These are phyloP conservation scores for Macadamia integrifolia DNA, from an alignment of 164 flowering plant genomes.

Conservation along the genomic window DNA sequence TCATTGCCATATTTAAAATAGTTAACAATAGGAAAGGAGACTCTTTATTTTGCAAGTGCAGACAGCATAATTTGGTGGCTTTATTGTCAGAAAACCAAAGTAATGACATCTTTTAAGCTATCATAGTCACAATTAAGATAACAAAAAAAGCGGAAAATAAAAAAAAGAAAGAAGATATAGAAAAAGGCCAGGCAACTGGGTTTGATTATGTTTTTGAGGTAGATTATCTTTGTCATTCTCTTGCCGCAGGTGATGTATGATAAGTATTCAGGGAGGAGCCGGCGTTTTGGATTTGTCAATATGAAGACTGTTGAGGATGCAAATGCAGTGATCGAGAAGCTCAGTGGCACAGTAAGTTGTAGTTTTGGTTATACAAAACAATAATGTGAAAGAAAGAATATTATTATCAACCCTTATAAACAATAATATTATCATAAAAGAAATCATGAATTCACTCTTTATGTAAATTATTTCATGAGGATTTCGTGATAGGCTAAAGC, in stretches of 20 bases:
- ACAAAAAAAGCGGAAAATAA: too few species aligned
- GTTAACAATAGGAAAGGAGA: too few species aligned
- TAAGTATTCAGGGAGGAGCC: constrained; percentile 81
- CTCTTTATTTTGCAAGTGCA: too few species aligned
- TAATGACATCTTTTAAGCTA: too few species aligned
- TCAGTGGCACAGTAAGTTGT: constrained; percentile 69
- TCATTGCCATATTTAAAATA: neutral
- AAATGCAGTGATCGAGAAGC: constrained; percentile 71
- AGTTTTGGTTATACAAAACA: neutral
- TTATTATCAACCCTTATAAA: neutral
- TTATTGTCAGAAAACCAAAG: too few species aligned
- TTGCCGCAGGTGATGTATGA: constrained; percentile 80
- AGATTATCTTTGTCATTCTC: constrained; percentile 1
- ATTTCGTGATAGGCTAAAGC: neutral
- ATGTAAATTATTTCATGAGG: neutral
- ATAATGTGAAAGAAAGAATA: neutral
- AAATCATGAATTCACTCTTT: too few species aligned
- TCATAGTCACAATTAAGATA: too few species aligned
- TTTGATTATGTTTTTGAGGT: neutral
- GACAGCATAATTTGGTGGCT: too few species aligned
- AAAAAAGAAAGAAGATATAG: too few species aligned
- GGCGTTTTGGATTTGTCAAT: constrained; percentile 87
- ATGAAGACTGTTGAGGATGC: constrained; percentile 93
- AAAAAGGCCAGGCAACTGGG: neutral
- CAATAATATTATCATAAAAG: too few species aligned